Percentiles rank a stretch among this genome's conserved stretches.
phyloP scores from a whole-genome alignment of 2,329 filamentous ascomycete species.

The Aspergillus neotritici region DNA sequence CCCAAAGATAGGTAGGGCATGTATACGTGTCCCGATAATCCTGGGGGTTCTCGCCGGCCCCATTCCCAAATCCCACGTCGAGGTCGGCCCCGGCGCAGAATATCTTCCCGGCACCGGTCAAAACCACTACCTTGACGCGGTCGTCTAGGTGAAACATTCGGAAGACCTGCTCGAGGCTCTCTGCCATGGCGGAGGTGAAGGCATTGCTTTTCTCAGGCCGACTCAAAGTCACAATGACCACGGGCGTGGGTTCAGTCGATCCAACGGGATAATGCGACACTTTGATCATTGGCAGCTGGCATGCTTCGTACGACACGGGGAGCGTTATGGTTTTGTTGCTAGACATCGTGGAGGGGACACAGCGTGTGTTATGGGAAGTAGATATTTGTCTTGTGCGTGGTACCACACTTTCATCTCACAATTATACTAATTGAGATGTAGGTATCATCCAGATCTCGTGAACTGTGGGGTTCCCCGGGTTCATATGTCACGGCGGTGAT shows the following conservation, averaged over 20 bases:
- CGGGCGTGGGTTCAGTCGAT: conserved; percentile 52
- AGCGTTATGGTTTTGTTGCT: too few relatives aligned
- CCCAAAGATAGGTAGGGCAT: too few relatives aligned
- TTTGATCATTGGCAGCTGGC: not conserved
- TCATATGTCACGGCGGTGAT: too few relatives aligned
- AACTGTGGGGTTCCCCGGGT: too few relatives aligned
- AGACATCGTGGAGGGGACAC: too few relatives aligned
- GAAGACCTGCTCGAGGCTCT: conserved; percentile 54
- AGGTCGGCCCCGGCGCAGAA: conserved; percentile 59
- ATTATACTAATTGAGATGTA: too few relatives aligned
- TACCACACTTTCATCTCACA: too few relatives aligned
- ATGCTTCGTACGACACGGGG: not conserved
- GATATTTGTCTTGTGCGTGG: too few relatives aligned
- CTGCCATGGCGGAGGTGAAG: conserved; percentile 60
- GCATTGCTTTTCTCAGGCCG: conserved; percentile 60
- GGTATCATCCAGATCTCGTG: too few relatives aligned
- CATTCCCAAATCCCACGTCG: conserved; percentile 29
- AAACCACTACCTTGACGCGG: conserved; percentile 51
- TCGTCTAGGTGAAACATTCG: conserved; percentile 48
- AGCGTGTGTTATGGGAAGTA: too few relatives aligned
- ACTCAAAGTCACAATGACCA: conserved; percentile 60
- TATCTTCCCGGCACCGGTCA: conserved; percentile 50
- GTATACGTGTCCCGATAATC: not conserved
- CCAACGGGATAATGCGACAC: conserved; percentile 27
- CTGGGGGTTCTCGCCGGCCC: not conserved